Evolutionary conservation across 2,329 filamentous ascomycete genomes (phyloP).

Genomic region (Emmonsia crescens): DNA sequence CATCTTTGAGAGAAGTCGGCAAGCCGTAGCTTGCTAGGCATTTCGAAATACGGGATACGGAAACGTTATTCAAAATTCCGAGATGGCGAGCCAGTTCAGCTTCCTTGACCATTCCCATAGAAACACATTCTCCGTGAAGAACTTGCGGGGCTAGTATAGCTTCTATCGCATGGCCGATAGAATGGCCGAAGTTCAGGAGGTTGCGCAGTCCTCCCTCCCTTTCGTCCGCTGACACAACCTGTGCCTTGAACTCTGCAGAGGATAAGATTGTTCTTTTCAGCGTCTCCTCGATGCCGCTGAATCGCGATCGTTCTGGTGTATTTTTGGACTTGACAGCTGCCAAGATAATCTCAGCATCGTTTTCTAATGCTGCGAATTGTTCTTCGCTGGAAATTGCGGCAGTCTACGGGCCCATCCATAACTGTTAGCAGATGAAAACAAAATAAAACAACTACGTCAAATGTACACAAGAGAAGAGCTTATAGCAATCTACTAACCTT

Average conservation of each 20-base stretch:
- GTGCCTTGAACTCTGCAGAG: conserved; percentile 85
- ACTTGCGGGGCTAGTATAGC: conserved; percentile 92
- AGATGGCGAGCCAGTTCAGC: conserved; percentile 85
- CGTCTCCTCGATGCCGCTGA: conserved; percentile 59
- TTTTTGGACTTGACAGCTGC: conserved; percentile 55
- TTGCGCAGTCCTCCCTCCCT: conserved; percentile 89
- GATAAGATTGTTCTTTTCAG: conserved; percentile 74
- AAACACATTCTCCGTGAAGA: conserved; percentile 88
- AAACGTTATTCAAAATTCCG: conserved; percentile 72
- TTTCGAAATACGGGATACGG: conserved; percentile 80
- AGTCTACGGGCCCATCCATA: conserved; percentile 42
- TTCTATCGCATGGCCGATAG: conserved; percentile 93
- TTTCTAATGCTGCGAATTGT: conserved; percentile 75
- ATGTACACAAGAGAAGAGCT: not conserved
- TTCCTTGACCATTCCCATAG: conserved; percentile 97
- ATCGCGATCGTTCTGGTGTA: conserved; percentile 46
- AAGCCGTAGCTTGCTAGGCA: conserved; percentile 91
- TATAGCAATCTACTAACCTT: conserved; percentile 41
- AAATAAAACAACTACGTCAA: not conserved
- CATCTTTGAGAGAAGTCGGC: conserved; percentile 74
- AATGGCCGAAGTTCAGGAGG: conserved; percentile 93
- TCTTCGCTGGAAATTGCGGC: conserved; percentile 89
- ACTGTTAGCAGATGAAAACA: not conserved
- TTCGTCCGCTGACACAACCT: conserved; percentile 89
- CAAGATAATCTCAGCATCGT: conserved; percentile 68